Evolutionary conservation across 2,329 filamentous ascomycete genomes (phyloP).

Genomic region (Gyromitra esculenta): DNA sequence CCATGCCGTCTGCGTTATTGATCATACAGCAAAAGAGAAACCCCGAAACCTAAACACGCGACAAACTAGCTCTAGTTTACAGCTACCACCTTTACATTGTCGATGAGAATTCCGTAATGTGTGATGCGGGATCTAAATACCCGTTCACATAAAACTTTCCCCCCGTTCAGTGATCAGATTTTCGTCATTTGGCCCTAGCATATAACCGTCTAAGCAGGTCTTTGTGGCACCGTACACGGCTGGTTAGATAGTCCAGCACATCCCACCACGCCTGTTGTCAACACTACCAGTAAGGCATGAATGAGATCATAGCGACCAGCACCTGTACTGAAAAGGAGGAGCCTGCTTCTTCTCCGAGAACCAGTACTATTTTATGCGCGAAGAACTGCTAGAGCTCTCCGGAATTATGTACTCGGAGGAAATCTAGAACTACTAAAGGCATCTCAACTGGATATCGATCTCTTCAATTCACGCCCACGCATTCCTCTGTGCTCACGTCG

Average conservation of each 20-base stretch:
- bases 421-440: slow-evolving; percentile 14
- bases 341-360: slow-evolving; percentile 16
- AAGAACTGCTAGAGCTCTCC: slow-evolving; percentile 5
- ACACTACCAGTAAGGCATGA: slow-evolving; percentile 37
- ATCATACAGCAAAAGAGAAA: slow-evolving; percentile 11
- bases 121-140: slow-evolving; percentile 39
- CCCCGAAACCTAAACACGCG: slow-evolving; percentile 12
- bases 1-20: slow-evolving; percentile 32
- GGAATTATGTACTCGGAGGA: slow-evolving; percentile 21
- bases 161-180: slow-evolving; percentile 43
- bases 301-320: slow-evolving; percentile 48
- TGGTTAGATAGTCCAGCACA: slow-evolving; percentile 11
- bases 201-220: slow-evolving; percentile 23
- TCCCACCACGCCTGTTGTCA: slow-evolving; percentile 33
- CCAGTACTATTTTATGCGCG: slow-evolving; percentile 23
- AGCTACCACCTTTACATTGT: slow-evolving; percentile 29
- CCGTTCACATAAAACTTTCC: slow-evolving; percentile 36
- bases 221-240: slow-evolving; percentile 11
- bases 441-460: slow-evolving; percentile 20
- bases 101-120: slow-evolving; percentile 37
- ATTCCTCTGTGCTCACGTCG: slow-evolving; percentile 22
- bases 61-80: slow-evolving; percentile 14
- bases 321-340: slow-evolving; percentile 32
- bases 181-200: slow-evolving; percentile 26
- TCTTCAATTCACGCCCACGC: slow-evolving; percentile 13